Evolutionary conservation across 257 asterid species (phyloP), one percentile per base, ranked within the genome.

Genomic region (Prunella vulgaris): DNA sequence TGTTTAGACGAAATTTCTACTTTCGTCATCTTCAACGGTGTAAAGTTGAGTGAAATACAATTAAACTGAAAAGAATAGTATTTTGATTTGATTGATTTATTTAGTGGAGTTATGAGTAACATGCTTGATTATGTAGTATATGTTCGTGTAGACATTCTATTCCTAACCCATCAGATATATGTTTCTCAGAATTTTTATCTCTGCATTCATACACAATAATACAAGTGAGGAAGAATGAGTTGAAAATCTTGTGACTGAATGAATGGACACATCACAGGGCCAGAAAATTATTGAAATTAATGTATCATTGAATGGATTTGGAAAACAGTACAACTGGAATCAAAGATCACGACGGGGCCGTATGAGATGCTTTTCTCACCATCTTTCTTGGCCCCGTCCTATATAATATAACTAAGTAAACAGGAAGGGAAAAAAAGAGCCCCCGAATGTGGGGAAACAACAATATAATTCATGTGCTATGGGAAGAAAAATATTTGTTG

Each of bases 391-490:
- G 10, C 49, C 66, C 33, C 10, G 37, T 44, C 49, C 46, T 60
- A 60, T 40, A 38, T 54, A 37, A 65, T 40, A 49, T 54, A 30
- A 27, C 69, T 42, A 42, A 66, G 64, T 46, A 59, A 69, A 35
- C 53, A 49, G 75, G 35, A 60, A n/a, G 60, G 46, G 62, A 21
- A 77, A 75, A 48, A 17, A 64, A 61, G 66, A n/a, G 65, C 38
- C 78, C 72, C 74, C 57, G 10, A 74, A 60, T 74, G 56, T 54
- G 74, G 81, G 74, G 78, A 70, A 56, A 67, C 64, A 66, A 78
- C 76, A 57, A 52, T 72, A 21, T 17, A 70, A 66, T 42, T 73
- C 65, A 46, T 32, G 21, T 66, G 70, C 18, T 58, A 52, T 71
- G 44, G 65, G 25, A 64, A 52, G 73, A 71, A 77, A 70, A 82